Conservation (phyloP, 257 asterid species). For the Mitragyna speciosa region DNA sequence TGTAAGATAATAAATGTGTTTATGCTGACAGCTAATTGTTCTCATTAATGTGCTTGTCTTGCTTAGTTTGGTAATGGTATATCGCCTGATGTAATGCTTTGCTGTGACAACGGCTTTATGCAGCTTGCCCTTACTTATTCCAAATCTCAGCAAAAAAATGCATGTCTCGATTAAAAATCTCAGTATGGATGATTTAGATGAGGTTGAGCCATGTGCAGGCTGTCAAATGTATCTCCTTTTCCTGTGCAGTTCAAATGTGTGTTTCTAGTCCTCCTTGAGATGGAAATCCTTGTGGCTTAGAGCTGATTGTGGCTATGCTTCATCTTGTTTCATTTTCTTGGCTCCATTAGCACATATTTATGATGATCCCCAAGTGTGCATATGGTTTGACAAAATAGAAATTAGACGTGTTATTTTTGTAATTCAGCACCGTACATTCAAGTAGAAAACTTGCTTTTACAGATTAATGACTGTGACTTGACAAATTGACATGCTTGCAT, state of each 20-base stretch:
- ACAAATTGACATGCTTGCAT: no score
- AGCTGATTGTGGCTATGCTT: background rate
- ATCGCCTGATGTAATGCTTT: background rate
- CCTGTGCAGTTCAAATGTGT: background rate
- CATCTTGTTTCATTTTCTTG: background rate
- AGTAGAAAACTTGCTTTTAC: background rate
- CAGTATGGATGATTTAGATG: background rate
- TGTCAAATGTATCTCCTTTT: no score
- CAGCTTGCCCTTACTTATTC: background rate
- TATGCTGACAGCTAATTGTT: background rate
- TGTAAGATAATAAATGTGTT: background rate
- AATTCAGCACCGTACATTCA: background rate
- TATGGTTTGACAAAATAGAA: background rate
- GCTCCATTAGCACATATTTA: no score
- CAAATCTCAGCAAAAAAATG: background rate
- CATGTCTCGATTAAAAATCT: background rate
- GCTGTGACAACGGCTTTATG: background rate
- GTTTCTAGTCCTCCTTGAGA: background rate
- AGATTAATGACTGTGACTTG: background rate
- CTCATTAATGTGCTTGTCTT: background rate
- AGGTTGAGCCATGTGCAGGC: background rate
- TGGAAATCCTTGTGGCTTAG: background rate
- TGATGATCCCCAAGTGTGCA: background rate
- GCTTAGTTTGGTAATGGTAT: background rate
- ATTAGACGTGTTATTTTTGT: background rate